Evolutionary conservation across 768 basidiomycete genomes (phyloP), one percentile per base, ranked within the genome.

Genomic region (Leccinellum rugosiceps): DNA sequence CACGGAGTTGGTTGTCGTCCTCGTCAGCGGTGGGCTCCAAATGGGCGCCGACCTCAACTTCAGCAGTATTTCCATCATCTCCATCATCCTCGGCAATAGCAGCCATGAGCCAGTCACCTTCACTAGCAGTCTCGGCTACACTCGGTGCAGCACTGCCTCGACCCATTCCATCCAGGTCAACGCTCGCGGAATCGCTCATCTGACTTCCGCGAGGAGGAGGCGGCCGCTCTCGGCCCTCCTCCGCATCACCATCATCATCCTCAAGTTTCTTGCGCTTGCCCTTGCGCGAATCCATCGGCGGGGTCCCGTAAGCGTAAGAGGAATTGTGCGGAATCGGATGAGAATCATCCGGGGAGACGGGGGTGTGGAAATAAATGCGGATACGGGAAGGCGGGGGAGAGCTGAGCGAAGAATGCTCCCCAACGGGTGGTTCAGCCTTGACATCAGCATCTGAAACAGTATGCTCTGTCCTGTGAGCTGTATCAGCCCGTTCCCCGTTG

Each of bases 331-430:
- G 84, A 69, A 90, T 85, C 23, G 86, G 86, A 69, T 83, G 85
- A 56, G 86, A 80, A 74, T 92, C 90, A 76, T 91, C 90, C 67
- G 86, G 81, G 61, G 88, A 84, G 61, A 88, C 88, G 59, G 91
- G 92, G 25, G 91, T 92, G 76, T 93, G 91, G 78, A 94, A 94
- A 77, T 94, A 94, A 56, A 94, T 90, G 66, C 91, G 88, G 65
- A 94, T 86, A 61, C 92, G 87, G 45, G 91, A 91, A 34, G 89
- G 87, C 74, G 73, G 86, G 72, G 66, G 82, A 70, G 74, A 75
- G 58, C 65, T 64, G 59, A 74, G 73, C 10, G 65, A 63, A 35
- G 67, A 65, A 60, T 72, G 65, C 58, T 71, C 66, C 50, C 61
- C 69, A 44, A 49, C 51, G 54, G 65, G 44, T 43, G 66, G 58